Evolutionary conservation across 2,329 filamentous ascomycete species (phyloP).

Genomic region (Penicillium oxalicum): DNA sequence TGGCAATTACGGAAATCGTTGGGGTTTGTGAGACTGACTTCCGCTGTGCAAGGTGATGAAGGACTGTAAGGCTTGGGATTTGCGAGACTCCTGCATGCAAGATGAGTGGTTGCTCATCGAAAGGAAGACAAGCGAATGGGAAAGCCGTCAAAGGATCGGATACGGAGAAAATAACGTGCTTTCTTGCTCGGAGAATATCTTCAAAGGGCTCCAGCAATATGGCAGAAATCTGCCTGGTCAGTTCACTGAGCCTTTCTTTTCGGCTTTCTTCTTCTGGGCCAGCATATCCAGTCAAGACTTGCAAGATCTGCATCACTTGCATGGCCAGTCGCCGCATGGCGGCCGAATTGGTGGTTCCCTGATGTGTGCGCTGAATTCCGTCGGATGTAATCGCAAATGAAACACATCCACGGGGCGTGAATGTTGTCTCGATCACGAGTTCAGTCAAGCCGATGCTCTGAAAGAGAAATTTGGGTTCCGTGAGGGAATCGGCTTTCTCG

Average conservation of each 20-base stretch:
- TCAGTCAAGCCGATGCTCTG: conserved; percentile 13
- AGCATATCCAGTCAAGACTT: conserved; percentile 15
- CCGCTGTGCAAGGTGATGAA: conserved; percentile 18
- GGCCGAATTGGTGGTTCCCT: conserved; percentile 4
- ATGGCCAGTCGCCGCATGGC: conserved; percentile 18
- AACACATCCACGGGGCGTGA: conserved; percentile 13
- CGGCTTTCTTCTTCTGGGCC: conserved; percentile 11
- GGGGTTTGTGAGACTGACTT: conserved; percentile 11
- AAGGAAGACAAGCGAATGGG: conserved; percentile 16
- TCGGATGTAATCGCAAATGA: conserved; percentile 19
- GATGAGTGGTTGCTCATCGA: conserved; percentile 17
- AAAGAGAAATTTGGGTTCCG: conserved; percentile 13
- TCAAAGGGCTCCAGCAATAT: conserved; percentile 15
- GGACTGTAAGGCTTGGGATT: conserved; percentile 19
- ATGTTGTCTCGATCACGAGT: conserved; percentile 19
- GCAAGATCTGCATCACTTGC: conserved; percentile 18
- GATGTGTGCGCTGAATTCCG: conserved; percentile 14
- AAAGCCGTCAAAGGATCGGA: conserved; percentile 22
- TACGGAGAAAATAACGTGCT: conserved; percentile 21
- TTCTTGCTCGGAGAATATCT: conserved; percentile 14
- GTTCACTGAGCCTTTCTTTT: conserved; percentile 9
- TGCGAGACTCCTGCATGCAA: conserved; percentile 20
- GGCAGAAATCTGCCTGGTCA: conserved; percentile 13
- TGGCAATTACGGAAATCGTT: conserved; percentile 21
- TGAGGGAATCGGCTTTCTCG: conserved; percentile 12